phyloP scores from a whole-genome alignment of 2,329 filamentous ascomycete genomes.

The Botrytis fragariae region DNA sequence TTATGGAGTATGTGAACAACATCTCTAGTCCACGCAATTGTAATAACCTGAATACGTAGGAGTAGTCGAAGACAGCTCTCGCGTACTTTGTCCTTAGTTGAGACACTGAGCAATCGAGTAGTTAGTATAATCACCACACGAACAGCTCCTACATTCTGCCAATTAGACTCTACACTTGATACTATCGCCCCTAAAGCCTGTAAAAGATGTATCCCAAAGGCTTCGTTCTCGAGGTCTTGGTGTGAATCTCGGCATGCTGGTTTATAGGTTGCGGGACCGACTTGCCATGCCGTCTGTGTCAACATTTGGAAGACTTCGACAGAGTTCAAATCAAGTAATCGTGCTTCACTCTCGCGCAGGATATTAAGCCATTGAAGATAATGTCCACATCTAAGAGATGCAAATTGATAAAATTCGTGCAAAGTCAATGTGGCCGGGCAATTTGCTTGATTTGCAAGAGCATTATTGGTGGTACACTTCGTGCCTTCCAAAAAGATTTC shows the following conservation, averaged over 20 bases:
- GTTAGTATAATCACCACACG: slow-evolving; percentile 43
- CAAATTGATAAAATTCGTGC: slow-evolving; percentile 55
- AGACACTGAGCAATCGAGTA: slow-evolving; percentile 45
- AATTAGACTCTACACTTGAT: slow-evolving; percentile 47
- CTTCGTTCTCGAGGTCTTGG: slow-evolving; percentile 37
- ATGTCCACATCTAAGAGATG: slow-evolving; percentile 47
- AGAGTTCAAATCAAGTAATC: slow-evolving; percentile 51
- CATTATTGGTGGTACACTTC: slow-evolving; percentile 46
- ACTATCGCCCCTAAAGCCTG: slow-evolving; percentile 37
- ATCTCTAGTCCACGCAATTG: slow-evolving; percentile 43
- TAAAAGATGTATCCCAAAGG: slow-evolving; percentile 41
- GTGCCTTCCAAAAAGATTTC: slow-evolving; percentile 28
- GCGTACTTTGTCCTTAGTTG: slow-evolving; percentile 29
- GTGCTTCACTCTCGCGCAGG: slow-evolving; percentile 47
- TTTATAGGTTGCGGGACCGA: slow-evolving; percentile 39
- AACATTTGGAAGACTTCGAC: slow-evolving; percentile 48
- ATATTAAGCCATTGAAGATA: slow-evolving; percentile 57
- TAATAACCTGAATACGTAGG: slow-evolving; percentile 36
- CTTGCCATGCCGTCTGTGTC: slow-evolving; percentile 50
- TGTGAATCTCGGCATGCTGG: slow-evolving; percentile 40
- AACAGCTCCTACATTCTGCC: slow-evolving; percentile 47
- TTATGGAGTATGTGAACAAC: slow-evolving; percentile 22
- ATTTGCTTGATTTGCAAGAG: slow-evolving; percentile 48
- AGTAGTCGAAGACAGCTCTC: slow-evolving; percentile 39
- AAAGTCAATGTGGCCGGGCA: slow-evolving; percentile 51